A percentile compares a stretch with the other conserved stretches of the same genome.
phyloP scores from a whole-genome alignment of 768 basidiomycete species.

The Leccinum imitatum region DNA sequence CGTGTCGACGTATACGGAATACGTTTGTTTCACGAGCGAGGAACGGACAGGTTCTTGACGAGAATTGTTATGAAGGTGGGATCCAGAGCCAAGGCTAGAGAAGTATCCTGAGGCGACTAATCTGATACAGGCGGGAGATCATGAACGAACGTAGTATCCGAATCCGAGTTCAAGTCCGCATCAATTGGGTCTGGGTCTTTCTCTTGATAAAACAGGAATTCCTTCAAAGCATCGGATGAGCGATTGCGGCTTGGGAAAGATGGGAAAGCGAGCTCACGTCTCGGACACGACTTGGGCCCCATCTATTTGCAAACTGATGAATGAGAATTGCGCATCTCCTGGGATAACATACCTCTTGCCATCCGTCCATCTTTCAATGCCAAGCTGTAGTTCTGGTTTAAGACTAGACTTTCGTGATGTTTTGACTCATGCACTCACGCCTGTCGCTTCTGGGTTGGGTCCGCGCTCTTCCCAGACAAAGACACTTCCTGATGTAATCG shows the following conservation, averaged over 20 bases:
- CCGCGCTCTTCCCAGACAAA: conserved; percentile 86
- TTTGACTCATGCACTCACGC: conserved; percentile 42
- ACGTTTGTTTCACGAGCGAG: conserved; percentile 76
- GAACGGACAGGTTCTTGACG: conserved; percentile 36
- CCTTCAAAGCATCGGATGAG: conserved; percentile 40
- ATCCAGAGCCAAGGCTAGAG: conserved; percentile 31
- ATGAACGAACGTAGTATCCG: conserved; percentile 46
- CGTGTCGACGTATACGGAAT: conserved; percentile 74
- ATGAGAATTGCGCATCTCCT: not conserved
- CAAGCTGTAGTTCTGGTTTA: conserved; percentile 43
- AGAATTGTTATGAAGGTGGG: conserved; percentile 25
- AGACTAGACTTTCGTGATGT: conserved; percentile 4
- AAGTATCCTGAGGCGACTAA: conserved; percentile 9
- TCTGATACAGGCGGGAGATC: not conserved
- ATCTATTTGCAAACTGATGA: conserved; percentile 36
- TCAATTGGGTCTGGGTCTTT: conserved; percentile 53
- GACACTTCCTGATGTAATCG: conserved; percentile 68
- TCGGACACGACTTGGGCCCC: conserved; percentile 78
- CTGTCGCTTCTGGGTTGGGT: conserved; percentile 61
- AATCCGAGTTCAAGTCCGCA: conserved; percentile 49
- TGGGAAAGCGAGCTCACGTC: conserved; percentile 49
- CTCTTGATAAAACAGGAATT: conserved; percentile 77
- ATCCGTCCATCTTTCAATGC: conserved; percentile 83
- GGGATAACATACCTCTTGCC: conserved; percentile 43
- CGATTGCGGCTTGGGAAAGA: not conserved